These are phyloP conservation scores for Leishmania martiniquensis DNA, from an alignment of 208 protist species.

Conservation along the genomic window DNA sequence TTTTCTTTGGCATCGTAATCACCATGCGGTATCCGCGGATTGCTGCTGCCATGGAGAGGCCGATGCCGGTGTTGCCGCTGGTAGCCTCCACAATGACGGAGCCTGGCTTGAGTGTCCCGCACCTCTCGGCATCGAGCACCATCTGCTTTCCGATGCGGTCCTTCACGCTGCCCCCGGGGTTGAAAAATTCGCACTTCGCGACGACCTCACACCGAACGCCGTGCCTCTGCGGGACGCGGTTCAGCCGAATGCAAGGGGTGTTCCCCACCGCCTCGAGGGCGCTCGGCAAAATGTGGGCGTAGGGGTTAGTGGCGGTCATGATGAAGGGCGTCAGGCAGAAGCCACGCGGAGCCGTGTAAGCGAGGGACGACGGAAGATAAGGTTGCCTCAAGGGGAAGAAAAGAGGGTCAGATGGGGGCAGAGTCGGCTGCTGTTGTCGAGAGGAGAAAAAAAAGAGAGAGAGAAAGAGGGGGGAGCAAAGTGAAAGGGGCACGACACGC, in stretches of 20 bases:
- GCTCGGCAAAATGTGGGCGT: conserved; percentile 40
- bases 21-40: conserved; percentile 96
- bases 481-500: not conserved
- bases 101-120: conserved; percentile 93
- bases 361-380: not conserved
- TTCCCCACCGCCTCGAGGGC: conserved; percentile 84
- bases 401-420: not conserved
- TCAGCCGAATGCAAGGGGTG: conserved; percentile 91
- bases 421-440: not conserved
- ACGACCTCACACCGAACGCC: conserved; percentile 89
- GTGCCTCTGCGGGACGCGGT: conserved; percentile 73
- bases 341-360: not conserved
- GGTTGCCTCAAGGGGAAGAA: not conserved
- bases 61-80: conserved; percentile 97
- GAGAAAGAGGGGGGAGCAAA: not conserved
- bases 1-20: conserved; percentile 98
- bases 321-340: not conserved
- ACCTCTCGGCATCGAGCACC: conserved; percentile 94
- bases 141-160: conserved; percentile 97
- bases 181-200: conserved; percentile 94
- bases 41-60: conserved; percentile 95
- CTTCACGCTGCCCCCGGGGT: conserved; percentile 97
- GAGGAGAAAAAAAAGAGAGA: not conserved
- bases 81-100: conserved; percentile 97
- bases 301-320: conserved; percentile 22